phyloP scores from a whole-genome alignment of 2,329 filamentous ascomycete species.

The Leptodontidium sp. region DNA sequence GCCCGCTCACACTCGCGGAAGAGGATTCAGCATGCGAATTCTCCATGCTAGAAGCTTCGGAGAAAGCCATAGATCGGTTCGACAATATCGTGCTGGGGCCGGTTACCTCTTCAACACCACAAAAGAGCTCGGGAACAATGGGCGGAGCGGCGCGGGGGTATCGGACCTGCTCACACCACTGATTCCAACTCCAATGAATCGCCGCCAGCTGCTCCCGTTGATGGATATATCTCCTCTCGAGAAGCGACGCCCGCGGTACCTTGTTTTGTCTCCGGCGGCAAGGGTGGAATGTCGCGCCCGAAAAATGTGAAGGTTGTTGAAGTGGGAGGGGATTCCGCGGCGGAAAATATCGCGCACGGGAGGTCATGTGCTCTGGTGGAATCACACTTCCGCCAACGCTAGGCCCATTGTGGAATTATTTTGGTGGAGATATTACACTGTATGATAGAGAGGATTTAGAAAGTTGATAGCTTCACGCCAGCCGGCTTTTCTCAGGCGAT shows the following conservation, averaged over 20 bases:
- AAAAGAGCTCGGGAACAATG: not conserved
- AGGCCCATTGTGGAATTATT: not conserved
- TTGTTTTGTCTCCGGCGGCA: not conserved
- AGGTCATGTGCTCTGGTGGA: not conserved
- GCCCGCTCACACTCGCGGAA: constrained; percentile 1
- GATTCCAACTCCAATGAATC: not conserved
- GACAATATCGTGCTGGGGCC: not conserved
- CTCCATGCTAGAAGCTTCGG: not conserved
- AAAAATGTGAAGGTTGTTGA: not conserved
- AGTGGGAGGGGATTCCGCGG: not conserved
- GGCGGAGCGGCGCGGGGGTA: not conserved
- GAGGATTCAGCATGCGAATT: not conserved
- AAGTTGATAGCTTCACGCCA: not conserved
- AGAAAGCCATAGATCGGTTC: not conserved
- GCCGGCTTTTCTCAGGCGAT: not conserved
- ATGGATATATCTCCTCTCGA: not conserved
- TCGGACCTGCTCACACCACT: not conserved
- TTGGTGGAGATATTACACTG: not conserved
- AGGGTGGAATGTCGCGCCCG: not conserved
- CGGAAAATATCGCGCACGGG: not conserved
- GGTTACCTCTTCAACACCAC: not conserved
- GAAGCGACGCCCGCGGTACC: not conserved
- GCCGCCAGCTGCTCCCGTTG: not conserved
- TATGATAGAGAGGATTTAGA: not conserved
- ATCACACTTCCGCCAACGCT: not conserved